Conservation (phyloP, 768 basidiomycete genomes). For the Termitomyces titanicus region DNA sequence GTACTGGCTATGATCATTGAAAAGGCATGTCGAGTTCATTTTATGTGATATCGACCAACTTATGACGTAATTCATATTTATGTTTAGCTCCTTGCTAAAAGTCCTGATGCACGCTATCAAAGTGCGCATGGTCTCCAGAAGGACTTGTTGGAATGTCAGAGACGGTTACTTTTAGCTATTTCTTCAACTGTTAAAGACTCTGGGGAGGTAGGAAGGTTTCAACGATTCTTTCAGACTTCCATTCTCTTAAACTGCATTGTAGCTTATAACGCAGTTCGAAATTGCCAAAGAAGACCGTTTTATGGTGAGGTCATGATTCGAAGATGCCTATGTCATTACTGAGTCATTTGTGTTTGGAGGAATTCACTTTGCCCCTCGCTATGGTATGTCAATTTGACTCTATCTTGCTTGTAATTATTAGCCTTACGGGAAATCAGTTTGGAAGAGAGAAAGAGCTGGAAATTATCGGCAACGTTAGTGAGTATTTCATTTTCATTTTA, state of each 20-base stretch:
- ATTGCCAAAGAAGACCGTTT: conserved; percentile 65
- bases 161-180: conserved; percentile 55
- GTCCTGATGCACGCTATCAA: conserved; percentile 66
- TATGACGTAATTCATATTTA: conserved; percentile 3
- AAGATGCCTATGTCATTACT: neutral
- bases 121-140: conserved; percentile 66
- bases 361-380: conserved; percentile 66
- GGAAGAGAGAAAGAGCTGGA: conserved; percentile 73
- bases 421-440: conserved; percentile 37
- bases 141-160: conserved; percentile 68
- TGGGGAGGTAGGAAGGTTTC: conserved; percentile 39
- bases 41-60: neutral
- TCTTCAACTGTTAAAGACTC: conserved; percentile 54
- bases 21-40: conserved; percentile 36
- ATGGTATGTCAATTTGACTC: conserved; percentile 37
- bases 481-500: conserved; percentile 21
- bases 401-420: neutral
- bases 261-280: conserved; percentile 69
- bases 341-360: conserved; percentile 30
- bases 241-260: neutral
- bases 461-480: conserved; percentile 61
- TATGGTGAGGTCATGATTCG: conserved; percentile 37
- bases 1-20: conserved; percentile 70
- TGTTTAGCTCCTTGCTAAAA: conserved; percentile 59
- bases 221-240: neutral